Evolutionary conservation across 306 rosid genomes (phyloP), one percentile per base, ranked within the genome.

Genomic region (Amphicarpaea edgeworthii): DNA sequence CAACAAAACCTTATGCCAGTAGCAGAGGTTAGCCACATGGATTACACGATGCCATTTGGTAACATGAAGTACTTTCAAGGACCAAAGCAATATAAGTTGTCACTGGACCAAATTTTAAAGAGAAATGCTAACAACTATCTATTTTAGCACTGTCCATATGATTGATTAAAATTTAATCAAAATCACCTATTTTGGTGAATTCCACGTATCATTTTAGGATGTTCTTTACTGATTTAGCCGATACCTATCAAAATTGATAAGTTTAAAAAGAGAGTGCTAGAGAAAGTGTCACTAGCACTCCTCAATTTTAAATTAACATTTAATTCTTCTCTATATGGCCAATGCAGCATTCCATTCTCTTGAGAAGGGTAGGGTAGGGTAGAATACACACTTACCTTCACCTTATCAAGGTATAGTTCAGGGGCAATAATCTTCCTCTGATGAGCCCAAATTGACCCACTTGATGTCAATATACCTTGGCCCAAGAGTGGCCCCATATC

Each of bases 381-480:
- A 50, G 19, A 63, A 6, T 45, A 24, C 24, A 24, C 24, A 77
- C 59, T 63, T 74, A 81, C 88, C 86, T 85, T 85, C 46, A 82
- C 79, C 72, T 86, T 88, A 24, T 80, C 75, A 28, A 37, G 41
- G 75, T 74, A 88, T 2, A 84, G 77, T 53, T 82, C 77, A 11
- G 89, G 88, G 63, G 87, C 84, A 67, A 88, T 82, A 1, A 84
- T 84, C 79, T 88, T 86, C 73, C 87, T 77, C 12, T 88, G 85
- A 53, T 86, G 86, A 10, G 83, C 77, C 90, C 92, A 88, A 70
- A 49, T 8, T 14, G 62, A 8, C 0, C 93, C 90, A 84, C 71
- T 86, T 58, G 90, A 77, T 61, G 88, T 12, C 9, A 72, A 16
- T 70, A 88, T 75, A 4, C 85, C 90, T 38, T 49, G 43, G 16